Conservation (phyloP, 2,329 filamentous ascomycete species). For the Pseudogymnoascus sp. region DNA sequence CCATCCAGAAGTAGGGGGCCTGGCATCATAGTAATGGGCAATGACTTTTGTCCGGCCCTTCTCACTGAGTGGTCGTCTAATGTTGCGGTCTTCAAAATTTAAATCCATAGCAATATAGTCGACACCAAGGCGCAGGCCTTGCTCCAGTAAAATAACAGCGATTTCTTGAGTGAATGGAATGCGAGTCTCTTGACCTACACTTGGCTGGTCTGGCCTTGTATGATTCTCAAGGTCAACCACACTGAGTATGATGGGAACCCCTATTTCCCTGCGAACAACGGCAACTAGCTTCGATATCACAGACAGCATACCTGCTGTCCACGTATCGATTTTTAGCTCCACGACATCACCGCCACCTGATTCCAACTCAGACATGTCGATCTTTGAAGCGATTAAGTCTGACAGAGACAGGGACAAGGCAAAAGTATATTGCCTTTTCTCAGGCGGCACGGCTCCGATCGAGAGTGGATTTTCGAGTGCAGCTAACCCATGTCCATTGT, state of each 20-base stretch:
- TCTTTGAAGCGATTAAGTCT: conserved; percentile 42
- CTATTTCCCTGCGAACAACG: conserved; percentile 46
- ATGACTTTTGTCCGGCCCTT: conserved; percentile 47
- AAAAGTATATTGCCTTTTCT: conserved; percentile 56
- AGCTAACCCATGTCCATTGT: conserved; percentile 41
- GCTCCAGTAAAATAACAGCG: conserved; percentile 51
- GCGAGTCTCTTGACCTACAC: neutral
- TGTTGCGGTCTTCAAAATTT: conserved; percentile 37
- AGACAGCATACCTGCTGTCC: conserved; percentile 41
- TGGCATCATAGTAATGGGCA: conserved; percentile 36
- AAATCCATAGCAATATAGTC: conserved; percentile 59
- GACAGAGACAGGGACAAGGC: conserved; percentile 55
- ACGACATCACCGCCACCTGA: conserved; percentile 48
- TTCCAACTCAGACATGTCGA: conserved; percentile 45
- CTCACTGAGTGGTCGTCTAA: conserved; percentile 36
- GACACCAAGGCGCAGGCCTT: conserved; percentile 56
- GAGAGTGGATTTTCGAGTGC: conserved; percentile 53
- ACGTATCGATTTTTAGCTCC: conserved; percentile 51
- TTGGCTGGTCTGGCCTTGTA: neutral
- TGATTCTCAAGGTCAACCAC: conserved; percentile 38
- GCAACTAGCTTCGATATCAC: conserved; percentile 47
- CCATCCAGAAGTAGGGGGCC: conserved; percentile 34
- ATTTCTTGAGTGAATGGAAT: conserved; percentile 18
- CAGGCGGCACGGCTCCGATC: conserved; percentile 48
- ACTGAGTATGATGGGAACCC: conserved; percentile 48